Evolutionary conservation across 192 early-diverging fungal genomes (phyloP), one percentile per base, ranked within the genome.

Genomic region (Umbelopsis isabellina): DNA sequence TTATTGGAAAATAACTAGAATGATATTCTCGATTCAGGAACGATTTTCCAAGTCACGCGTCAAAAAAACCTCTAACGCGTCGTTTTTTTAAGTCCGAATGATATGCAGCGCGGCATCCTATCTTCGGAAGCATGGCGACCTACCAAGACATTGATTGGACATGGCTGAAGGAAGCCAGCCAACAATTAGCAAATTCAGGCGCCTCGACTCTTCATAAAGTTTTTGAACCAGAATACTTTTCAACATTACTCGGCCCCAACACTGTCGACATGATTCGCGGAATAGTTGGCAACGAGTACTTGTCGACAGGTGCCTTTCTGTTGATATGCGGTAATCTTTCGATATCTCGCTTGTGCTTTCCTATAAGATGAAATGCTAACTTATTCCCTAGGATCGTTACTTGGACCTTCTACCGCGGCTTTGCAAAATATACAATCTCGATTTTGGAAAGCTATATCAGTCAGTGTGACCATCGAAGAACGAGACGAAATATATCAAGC

Each of bases 381-480:
- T 18, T 3, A 15, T 30, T 16, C 33, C 4, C 13, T 61, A 61
- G 55, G 55, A 22, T 61, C 55, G 2, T 35, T 61, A 12, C 55
- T 61, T 0, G 55, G 55, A 0, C 55, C 55, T 4, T 61, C 55
- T 18, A 25, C 18, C 13, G 15, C 30, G 12, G 55, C 55, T 35
- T 16, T 61, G 12, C 33, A 25, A 1, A 13, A 61, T 30, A 27
- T 61, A 16, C 55, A 61, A 35, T 61, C 55, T 22, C 55, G 30
- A 18, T 18, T 61, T n/a, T 61, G 55, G 55, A 61, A 61, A 22
- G 30, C 55, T 3, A 33, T 61, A 35, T 61, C 55, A 18, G 55
- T 61, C 13, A 61, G 55, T 25, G 55, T 61, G 12, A 61, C 55
- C 27, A 61, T 61, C 25, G 55, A 61, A n/a, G 55, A 61, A 35